Evolutionary conservation across 2,329 filamentous ascomycete genomes (phyloP), one percentile per base, ranked within the genome.

Genomic region (Thielaviopsis punctulata): DNA sequence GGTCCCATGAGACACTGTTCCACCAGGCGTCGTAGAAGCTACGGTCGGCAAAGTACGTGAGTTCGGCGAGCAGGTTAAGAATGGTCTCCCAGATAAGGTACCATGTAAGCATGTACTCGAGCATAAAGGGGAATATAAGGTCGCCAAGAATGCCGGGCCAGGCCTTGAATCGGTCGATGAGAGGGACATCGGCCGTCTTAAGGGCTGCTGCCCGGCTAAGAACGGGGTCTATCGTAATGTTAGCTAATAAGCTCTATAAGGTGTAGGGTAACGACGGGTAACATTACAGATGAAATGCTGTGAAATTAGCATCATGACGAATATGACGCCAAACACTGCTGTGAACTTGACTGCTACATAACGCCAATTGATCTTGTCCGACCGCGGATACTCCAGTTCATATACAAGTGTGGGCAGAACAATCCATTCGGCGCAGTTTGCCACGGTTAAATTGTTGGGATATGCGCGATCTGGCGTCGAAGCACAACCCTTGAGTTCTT

Each of bases 61-160:
- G 63, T 64, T 90, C 85, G 3, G 84, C 85, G 21, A 89, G 69
- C 13, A 86, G 75, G 62, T 89, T 89, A 55, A 88, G 69, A 33
- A 82, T 75, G 2, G 77, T 78, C 63, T 83, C 79, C 85, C 85
- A 90, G 57, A 89, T 88, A 24, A 90, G 73, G 62, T 88, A 89
- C 81, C 84, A 90, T 0, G 78, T 73, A 53, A 86, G 73, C 66
- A 89, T 65, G 56, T 87, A 86, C 62, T 89, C 84, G 65, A 87
- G 78, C 66, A 89, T 77, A 56, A 90, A 81, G 0, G 84, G 85
- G 56, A 89, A 87, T 8, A 87, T 71, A 55, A 90, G 72, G 59
- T 89, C 84, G 55, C 73, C 75, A n/a, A 87, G 66, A 52, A 89
- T 75, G 75, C 80, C 85, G 0, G 85, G 84, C 55, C 88, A 87